Conservation (phyloP, 2,329 filamentous ascomycete species). For the Bimuria novae-zelandiae region DNA sequence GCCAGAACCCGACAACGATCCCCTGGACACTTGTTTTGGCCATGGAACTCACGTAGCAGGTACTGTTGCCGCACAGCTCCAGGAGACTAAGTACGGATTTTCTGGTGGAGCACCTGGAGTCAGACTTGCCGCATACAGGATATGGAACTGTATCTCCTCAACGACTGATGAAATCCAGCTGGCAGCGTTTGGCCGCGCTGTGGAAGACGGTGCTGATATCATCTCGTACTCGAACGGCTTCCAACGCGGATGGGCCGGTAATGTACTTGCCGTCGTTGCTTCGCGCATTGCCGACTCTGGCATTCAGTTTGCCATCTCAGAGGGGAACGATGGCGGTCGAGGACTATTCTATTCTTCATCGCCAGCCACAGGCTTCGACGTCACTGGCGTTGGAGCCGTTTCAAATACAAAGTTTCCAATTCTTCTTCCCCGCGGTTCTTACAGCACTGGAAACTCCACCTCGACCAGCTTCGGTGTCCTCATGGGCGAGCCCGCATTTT, state of each 20-base stretch:
- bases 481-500: slow-evolving; percentile 36
- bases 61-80: slow-evolving; percentile 63
- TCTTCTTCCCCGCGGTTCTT: slow-evolving; percentile 26
- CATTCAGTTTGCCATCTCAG: slow-evolving; percentile 56
- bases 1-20: slow-evolving; percentile 55
- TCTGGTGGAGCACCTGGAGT: slow-evolving; percentile 42
- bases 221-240: slow-evolving; percentile 33
- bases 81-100: slow-evolving; percentile 33
- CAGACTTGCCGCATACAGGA: slow-evolving; percentile 57
- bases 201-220: slow-evolving; percentile 54
- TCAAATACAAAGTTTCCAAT: slow-evolving; percentile 42
- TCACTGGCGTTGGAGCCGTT: slow-evolving; percentile 54
- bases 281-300: slow-evolving; percentile 53
- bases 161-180: slow-evolving; percentile 19
- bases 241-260: slow-evolving; percentile 37
- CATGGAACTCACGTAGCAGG: slow-evolving; percentile 62
- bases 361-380: slow-evolving; percentile 50
- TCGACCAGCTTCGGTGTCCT: slow-evolving; percentile 37
- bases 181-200: slow-evolving; percentile 52
- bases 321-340: slow-evolving; percentile 56
- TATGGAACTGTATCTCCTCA: slow-evolving; percentile 14
- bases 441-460: slow-evolving; percentile 38
- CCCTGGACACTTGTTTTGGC: slow-evolving; percentile 57
- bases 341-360: slow-evolving; percentile 55
- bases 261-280: slow-evolving; percentile 48